Conservation (phyloP, 495 filamentous ascomycete genomes). For the Monascus purpureus region DNA sequence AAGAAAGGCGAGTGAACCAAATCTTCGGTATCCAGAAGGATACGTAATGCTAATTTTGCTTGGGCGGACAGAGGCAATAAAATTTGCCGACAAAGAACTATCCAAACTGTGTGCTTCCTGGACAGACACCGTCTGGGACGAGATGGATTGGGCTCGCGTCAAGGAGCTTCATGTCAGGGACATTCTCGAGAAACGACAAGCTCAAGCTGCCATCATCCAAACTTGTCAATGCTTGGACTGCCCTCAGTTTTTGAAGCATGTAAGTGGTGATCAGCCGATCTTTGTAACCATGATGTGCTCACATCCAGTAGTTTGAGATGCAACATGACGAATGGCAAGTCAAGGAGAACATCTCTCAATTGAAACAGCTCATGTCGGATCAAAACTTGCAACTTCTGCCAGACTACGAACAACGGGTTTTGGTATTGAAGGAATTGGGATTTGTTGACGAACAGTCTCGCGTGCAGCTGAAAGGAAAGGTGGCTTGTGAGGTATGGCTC, state of each 20-base stretch:
- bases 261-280: slow-evolving; percentile 32
- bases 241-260: slow-evolving; percentile 69
- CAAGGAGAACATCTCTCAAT: slow-evolving; percentile 72
- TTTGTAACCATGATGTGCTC: slow-evolving; percentile 1
- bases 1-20: slow-evolving; percentile 37
- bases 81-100: slow-evolving; percentile 46
- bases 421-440: slow-evolving; percentile 74
- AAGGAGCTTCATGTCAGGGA: slow-evolving; percentile 67
- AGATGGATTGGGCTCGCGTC: slow-evolving; percentile 68
- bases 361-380: slow-evolving; percentile 82
- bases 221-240: slow-evolving; percentile 49
- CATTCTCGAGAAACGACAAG: slow-evolving; percentile 50
- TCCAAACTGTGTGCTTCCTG: slow-evolving; percentile 50
- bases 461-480: slow-evolving; percentile 92
- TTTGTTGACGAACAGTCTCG: slow-evolving; percentile 76
- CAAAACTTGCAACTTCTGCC: slow-evolving; percentile 95
- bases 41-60: no score
- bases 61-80: slow-evolving; percentile 17
- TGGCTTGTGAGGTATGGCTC: slow-evolving; percentile 66
- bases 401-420: slow-evolving; percentile 91
- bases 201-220: slow-evolving; percentile 43
- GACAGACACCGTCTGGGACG: slow-evolving; percentile 63
- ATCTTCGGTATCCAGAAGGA: no score
- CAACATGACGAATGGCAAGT: slow-evolving; percentile 90
- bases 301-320: slow-evolving; percentile 57